Conservation (phyloP, 2,329 filamentous ascomycete genomes). For the Xylariaceae sp. region DNA sequence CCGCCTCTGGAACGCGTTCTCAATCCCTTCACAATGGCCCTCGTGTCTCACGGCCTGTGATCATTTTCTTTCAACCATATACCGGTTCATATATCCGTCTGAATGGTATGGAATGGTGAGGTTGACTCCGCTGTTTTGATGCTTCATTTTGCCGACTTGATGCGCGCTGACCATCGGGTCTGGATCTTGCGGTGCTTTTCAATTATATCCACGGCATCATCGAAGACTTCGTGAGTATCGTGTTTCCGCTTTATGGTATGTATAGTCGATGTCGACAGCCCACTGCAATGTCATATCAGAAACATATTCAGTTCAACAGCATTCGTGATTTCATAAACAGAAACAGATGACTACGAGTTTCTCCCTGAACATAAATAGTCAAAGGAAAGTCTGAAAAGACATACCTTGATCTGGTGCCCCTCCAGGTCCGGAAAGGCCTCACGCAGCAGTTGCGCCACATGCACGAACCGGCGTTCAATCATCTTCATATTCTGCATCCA, state of each 20-base stretch:
- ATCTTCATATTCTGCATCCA: slow-evolving; percentile 17
- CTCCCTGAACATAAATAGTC: background rate
- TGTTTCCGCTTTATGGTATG: slow-evolving; percentile 12
- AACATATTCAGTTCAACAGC: background rate
- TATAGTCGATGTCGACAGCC: slow-evolving; percentile 20
- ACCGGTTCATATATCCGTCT: no score
- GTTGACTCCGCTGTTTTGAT: no score
- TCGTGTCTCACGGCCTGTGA: no score
- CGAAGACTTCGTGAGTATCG: slow-evolving; percentile 11
- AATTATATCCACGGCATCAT: background rate
- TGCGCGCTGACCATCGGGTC: no score
- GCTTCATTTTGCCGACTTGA: no score
- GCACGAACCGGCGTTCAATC: slow-evolving; percentile 14
- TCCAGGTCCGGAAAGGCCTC: slow-evolving; percentile 17
- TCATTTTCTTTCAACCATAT: no score
- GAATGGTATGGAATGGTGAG: no score
- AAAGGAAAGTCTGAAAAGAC: background rate
- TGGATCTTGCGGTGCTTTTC: no score
- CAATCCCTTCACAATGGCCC: no score
- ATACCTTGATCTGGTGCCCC: slow-evolving; percentile 12
- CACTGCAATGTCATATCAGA: slow-evolving; percentile 15
- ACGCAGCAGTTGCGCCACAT: slow-evolving; percentile 12
- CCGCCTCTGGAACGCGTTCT: no score
- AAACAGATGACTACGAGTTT: background rate
- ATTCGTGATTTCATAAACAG: background rate